Conservation (phyloP, 1,284 basidiomycete genomes). For the Sparassis latifolia region DNA sequence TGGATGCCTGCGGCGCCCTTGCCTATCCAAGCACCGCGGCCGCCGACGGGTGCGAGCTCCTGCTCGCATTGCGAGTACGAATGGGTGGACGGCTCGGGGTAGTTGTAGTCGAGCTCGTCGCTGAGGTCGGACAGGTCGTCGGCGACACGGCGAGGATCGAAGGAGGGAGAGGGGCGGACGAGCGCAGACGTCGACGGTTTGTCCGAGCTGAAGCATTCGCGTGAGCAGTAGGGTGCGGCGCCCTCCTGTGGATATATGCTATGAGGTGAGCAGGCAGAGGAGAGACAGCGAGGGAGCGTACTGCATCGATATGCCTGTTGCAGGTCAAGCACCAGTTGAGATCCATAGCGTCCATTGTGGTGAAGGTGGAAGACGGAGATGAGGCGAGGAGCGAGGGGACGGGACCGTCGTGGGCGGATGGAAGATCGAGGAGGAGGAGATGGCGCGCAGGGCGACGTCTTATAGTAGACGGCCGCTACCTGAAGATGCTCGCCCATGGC, state of each 20-base stretch:
- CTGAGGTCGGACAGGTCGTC: slow-evolving; percentile 12
- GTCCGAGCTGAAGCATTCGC: slow-evolving; percentile 32
- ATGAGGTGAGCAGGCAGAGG: slow-evolving; percentile 7
- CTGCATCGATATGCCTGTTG: slow-evolving; percentile 38
- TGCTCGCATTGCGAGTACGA: slow-evolving; percentile 1
- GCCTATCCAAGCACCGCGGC: slow-evolving; percentile 21
- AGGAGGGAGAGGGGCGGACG: slow-evolving; percentile 16
- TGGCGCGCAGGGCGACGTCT: too few relatives aligned
- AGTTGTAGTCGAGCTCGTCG: slow-evolving; percentile 6
- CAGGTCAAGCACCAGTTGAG: slow-evolving; percentile 65
- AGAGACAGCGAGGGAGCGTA: slow-evolving; percentile 27
- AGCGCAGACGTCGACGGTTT: slow-evolving; percentile 16
- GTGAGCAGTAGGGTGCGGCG: slow-evolving; percentile 48
- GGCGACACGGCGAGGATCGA: slow-evolving; percentile 11
- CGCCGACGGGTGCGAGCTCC: slow-evolving; percentile 5
- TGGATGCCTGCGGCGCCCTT: slow-evolving; percentile 28
- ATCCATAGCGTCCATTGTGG: slow-evolving; percentile 37
- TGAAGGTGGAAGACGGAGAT: slow-evolving; percentile 5
- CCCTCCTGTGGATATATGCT: slow-evolving; percentile 32
- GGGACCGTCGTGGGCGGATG: too few relatives aligned
- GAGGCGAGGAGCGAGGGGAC: slow-evolving; percentile 5
- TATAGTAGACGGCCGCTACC: too few relatives aligned
- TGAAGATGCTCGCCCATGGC: too few relatives aligned
- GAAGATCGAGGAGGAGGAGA: too few relatives aligned
- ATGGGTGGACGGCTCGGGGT: background rate